Percentiles rank a stretch among this genome's conserved stretches.
phyloP scores from a whole-genome alignment of 352 stramenopile genomes.

The Phytophthora parvispora region DNA sequence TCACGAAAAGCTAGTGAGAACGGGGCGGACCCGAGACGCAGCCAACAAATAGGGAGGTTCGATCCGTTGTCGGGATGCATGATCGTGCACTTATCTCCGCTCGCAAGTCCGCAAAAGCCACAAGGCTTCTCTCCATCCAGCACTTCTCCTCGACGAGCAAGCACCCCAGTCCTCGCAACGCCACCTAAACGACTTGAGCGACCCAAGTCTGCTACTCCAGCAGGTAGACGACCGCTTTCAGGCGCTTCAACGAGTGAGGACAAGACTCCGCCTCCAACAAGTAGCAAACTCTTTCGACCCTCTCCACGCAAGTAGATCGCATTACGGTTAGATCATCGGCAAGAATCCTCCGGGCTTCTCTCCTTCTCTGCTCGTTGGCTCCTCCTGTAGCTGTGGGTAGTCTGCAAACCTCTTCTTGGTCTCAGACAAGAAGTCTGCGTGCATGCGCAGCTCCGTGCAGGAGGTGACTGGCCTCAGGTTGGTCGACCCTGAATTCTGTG shows the following conservation, averaged over 20 bases:
- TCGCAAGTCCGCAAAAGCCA: constrained; percentile 29
- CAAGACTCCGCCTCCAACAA: not conserved
- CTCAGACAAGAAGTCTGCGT: constrained; percentile 44
- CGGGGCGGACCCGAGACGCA: constrained; percentile 3
- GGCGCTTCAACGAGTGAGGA: not conserved
- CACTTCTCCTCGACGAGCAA: constrained; percentile 21
- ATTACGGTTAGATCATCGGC: constrained; percentile 24
- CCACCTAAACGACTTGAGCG: constrained; percentile 14
- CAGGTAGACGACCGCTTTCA: not conserved
- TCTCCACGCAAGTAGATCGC: not conserved
- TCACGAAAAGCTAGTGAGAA: constrained; percentile 9
- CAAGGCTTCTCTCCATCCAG: constrained; percentile 9
- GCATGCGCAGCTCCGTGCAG: constrained; percentile 41
- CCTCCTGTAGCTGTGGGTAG: constrained; percentile 16
- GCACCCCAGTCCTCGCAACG: constrained; percentile 6
- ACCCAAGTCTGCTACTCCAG: constrained; percentile 22
- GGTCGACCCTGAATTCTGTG: not conserved
- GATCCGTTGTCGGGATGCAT: constrained; percentile 55
- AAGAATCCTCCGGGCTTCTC: constrained; percentile 19
- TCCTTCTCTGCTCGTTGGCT: constrained; percentile 7
- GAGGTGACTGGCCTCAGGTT: constrained; percentile 38
- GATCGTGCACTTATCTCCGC: constrained; percentile 29
- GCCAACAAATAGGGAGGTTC: constrained; percentile 40
- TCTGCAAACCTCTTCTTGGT: constrained; percentile 22
- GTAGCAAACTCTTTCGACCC: constrained; percentile 1